Evolutionary conservation across 495 filamentous ascomycete genomes (phyloP).

Genomic region (Daldinia grandis): DNA sequence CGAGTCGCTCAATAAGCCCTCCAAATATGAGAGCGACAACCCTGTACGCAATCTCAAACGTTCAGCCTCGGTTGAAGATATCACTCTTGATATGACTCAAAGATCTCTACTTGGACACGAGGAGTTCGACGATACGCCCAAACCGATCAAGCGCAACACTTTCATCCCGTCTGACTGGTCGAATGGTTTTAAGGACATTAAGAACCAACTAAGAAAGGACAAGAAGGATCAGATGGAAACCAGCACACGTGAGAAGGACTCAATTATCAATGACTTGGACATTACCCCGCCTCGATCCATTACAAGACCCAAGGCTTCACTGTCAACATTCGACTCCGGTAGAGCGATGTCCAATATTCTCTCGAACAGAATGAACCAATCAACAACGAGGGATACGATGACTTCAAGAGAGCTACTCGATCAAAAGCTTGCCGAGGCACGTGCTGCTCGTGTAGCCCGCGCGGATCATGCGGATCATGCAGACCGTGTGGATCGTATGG

Average conservation of each 20-base stretch:
- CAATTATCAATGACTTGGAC: slow-evolving; percentile 19
- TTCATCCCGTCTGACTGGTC: slow-evolving; percentile 33
- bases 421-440: slow-evolving; percentile 16
- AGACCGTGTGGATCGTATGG: neutral
- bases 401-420: slow-evolving; percentile 8
- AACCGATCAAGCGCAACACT: neutral
- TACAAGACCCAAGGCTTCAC: neutral
- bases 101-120: slow-evolving; percentile 29
- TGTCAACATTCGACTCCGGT: slow-evolving; percentile 9
- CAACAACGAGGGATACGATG: slow-evolving; percentile 4
- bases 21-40: slow-evolving; percentile 29
- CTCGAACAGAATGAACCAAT: slow-evolving; percentile 32
- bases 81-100: slow-evolving; percentile 38
- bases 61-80: slow-evolving; percentile 37
- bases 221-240: slow-evolving; percentile 40
- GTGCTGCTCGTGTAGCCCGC: neutral
- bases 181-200: slow-evolving; percentile 29
- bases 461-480: slow-evolving; percentile 5
- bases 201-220: slow-evolving; percentile 23
- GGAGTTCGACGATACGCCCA: neutral
- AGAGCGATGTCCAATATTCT: slow-evolving; percentile 37
- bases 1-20: slow-evolving; percentile 39
- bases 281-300: slow-evolving; percentile 7
- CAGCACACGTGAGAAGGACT: slow-evolving; percentile 38
- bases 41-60: slow-evolving; percentile 24